Evolutionary conservation across 495 filamentous ascomycete species (phyloP), one percentile per base, ranked within the genome.

Genomic region (Jackrogersella minutella): DNA sequence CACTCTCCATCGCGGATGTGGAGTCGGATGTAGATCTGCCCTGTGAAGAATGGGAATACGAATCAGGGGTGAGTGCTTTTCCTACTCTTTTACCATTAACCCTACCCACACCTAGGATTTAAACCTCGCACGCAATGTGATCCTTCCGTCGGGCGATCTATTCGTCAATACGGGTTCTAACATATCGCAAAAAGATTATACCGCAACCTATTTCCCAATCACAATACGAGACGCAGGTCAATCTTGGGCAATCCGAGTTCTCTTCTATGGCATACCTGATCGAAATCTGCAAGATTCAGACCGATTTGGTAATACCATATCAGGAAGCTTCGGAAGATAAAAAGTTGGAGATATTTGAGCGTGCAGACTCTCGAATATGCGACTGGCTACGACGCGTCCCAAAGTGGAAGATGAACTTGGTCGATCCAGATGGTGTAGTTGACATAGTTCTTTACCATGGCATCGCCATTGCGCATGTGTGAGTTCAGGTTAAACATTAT

Each of bases 401-500:
- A 0, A 81, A 81, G 33, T 83, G 80, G 49, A 91, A 91, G 70
- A 81, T 82, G 49, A 84, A 88, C 49, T 79, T 91, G 10, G 76
- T 91, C 40, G 82, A 86, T 16, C 78, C 83, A n/a, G 84, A 87
- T 54, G 78, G 82, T 13, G 78, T 83, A 11, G 82, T 89, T 5
- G 89, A 92, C 59, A 85, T 91, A 73, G 82, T 92, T 69, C 84
- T 92, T 66, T 91, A 92, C 75, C 87, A 90, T 68, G 88, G 88
- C n/a, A 85, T 74, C 24, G 66, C 66, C 16, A 62, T 63, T 53
- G 69, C 69, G 40, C 69, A 74, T 51, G 62, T 70, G 72, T 74
- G 56, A 74, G 69, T 66, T 37, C 37, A 10, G 14, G 52, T 10
- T 36, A 34, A n/a, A 30, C 14, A 57, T 19, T 28, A n/a, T 43